A percentile compares a stretch with the other conserved stretches of the same genome.
These are phyloP conservation scores for Brassica nigra DNA, from an alignment of 345 rosid genomes.

Conservation along the genomic window DNA sequence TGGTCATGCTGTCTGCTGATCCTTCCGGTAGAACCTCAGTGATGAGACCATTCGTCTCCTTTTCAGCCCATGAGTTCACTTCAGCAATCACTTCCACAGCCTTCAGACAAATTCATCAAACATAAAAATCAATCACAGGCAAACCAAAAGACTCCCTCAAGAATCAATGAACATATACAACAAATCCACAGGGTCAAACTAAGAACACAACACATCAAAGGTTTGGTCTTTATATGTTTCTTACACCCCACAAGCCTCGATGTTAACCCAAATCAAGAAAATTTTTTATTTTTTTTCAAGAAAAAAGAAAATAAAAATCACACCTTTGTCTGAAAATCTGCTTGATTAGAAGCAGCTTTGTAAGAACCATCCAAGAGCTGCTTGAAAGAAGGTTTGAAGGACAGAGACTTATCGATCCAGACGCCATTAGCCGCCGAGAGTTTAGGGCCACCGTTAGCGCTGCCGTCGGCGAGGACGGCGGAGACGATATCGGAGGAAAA, in stretches of 20 bases:
- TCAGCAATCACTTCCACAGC: constrained; percentile 62
- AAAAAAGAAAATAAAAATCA: not conserved
- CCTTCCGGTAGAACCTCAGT: constrained; percentile 70
- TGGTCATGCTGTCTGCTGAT: constrained; percentile 55
- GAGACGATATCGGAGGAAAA: constrained; percentile 64
- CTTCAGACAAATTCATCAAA: not conserved
- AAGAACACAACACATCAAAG: not conserved
- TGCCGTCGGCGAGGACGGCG: constrained; percentile 69
- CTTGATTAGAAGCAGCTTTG: constrained; percentile 63
- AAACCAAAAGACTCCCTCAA: not conserved
- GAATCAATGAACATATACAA: not conserved
- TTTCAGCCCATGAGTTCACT: constrained; percentile 81
- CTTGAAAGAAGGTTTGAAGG: constrained; percentile 63
- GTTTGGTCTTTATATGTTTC: not conserved
- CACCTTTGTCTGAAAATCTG: constrained; percentile 79
- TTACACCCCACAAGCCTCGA: not conserved
- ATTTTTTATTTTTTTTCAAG: not conserved
- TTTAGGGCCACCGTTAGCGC: constrained; percentile 64
- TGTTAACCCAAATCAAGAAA: not conserved
- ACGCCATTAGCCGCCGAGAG: constrained; percentile 64
- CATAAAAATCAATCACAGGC: constrained; percentile 1
- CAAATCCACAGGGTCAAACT: not conserved
- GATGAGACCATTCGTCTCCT: constrained; percentile 70
- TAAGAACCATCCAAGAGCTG: constrained; percentile 53
- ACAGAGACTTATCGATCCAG: constrained; percentile 68